Conservation (phyloP, 2,329 filamentous ascomycete species). For the Botryotinia globosa region DNA sequence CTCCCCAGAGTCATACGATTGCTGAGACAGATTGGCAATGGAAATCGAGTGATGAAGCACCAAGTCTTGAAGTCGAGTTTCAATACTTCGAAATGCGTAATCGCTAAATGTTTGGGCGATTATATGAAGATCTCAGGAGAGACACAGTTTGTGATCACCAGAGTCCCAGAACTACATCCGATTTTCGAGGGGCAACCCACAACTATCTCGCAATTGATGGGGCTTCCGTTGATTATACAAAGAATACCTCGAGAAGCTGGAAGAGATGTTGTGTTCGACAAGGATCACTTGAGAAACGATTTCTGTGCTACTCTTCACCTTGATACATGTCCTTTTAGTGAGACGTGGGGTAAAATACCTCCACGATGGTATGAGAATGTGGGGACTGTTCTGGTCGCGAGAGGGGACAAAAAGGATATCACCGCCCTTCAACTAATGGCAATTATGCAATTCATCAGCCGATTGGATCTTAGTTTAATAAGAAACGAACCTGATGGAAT, state of each 20-base stretch:
- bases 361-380: neutral
- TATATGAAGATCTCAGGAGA: fast-evolving
- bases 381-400: neutral
- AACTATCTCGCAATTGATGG: neutral
- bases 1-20: neutral
- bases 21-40: neutral
- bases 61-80: too few relatives aligned
- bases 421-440: neutral
- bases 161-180: neutral
- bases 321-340: neutral
- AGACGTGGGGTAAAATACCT: neutral
- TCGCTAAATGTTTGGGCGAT: neutral
- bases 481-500: neutral
- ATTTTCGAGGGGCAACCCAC: neutral
- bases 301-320: neutral
- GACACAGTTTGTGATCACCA: fast-evolving
- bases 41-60: neutral
- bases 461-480: fast-evolving
- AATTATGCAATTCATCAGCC: neutral
- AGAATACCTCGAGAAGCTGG: neutral
- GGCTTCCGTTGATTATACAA: neutral
- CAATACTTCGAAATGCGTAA: neutral
- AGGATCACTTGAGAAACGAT: neutral
- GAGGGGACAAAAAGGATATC: neutral
- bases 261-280: too few relatives aligned